phyloP scores from a whole-genome alignment of 2,329 filamentous ascomycete species.

The Penicillium sp. region DNA sequence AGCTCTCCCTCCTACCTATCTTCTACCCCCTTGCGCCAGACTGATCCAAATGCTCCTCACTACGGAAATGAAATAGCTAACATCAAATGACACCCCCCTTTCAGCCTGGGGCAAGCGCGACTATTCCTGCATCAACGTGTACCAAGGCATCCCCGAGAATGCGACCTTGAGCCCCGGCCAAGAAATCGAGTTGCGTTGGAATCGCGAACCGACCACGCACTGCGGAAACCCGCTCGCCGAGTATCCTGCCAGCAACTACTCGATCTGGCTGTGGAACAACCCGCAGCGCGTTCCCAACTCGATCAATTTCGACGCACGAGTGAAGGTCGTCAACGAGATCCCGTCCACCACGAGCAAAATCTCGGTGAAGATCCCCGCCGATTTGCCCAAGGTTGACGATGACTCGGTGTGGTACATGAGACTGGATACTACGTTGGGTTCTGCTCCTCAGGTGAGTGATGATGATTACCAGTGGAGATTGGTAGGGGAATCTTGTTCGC shows the following conservation, averaged over 20 bases:
- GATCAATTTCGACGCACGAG: constrained; percentile 16
- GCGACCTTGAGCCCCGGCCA: constrained; percentile 23
- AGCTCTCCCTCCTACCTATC: background rate
- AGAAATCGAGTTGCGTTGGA: constrained; percentile 22
- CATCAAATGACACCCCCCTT: too few relatives aligned
- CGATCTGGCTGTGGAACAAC: constrained; percentile 27
- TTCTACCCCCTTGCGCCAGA: background rate
- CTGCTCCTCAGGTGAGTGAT: constrained; percentile 26
- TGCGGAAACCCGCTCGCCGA: constrained; percentile 18
- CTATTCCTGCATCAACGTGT: constrained; percentile 29
- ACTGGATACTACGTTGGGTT: constrained; percentile 16
- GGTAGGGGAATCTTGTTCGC: too few relatives aligned
- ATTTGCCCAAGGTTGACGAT: constrained; percentile 23
- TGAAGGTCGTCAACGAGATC: constrained; percentile 19
- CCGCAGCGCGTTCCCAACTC: constrained; percentile 19
- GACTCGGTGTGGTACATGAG: constrained; percentile 27
- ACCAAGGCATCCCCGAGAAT: constrained; percentile 29
- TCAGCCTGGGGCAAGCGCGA: constrained; percentile 32
- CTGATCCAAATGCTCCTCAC: too few relatives aligned
- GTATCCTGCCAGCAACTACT: constrained; percentile 21
- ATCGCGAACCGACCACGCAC: constrained; percentile 22
- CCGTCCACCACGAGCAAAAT: constrained; percentile 15
- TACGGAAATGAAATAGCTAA: too few relatives aligned
- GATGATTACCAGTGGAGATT: background rate
- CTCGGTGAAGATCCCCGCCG: constrained; percentile 20